Evolutionary conservation across 768 basidiomycete species (phyloP).

Genomic region (Lyophyllum shimeji): DNA sequence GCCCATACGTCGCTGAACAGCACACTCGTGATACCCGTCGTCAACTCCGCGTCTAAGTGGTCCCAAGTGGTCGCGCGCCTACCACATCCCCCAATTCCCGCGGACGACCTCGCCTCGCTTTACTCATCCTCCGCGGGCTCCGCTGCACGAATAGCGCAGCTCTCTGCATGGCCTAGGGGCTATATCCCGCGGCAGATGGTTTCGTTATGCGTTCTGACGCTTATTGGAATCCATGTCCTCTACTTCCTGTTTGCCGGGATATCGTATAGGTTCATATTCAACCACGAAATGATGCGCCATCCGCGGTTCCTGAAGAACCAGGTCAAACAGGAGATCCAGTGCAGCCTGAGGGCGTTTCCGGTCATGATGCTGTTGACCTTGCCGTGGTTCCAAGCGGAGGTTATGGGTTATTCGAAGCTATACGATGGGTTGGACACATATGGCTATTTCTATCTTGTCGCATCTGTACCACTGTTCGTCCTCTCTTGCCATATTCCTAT

Average conservation of each 20-base stretch:
- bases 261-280: constrained; percentile 87
- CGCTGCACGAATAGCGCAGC: constrained; percentile 27
- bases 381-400: constrained; percentile 94
- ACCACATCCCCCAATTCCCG: constrained; percentile 53
- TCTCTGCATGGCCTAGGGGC: constrained; percentile 85
- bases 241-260: constrained; percentile 89
- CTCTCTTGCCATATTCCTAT: background rate
- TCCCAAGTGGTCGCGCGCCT: constrained; percentile 52
- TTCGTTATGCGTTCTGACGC: constrained; percentile 70
- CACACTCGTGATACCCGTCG: constrained; percentile 34
- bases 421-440: constrained; percentile 82
- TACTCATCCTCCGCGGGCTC: constrained; percentile 23
- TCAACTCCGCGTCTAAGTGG: constrained; percentile 43
- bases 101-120: constrained; percentile 31
- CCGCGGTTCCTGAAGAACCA: constrained; percentile 93
- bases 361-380: constrained; percentile 80
- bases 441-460: constrained; percentile 69
- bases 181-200: constrained; percentile 76
- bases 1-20: constrained; percentile 35
- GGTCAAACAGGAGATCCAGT: constrained; percentile 74
- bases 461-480: constrained; percentile 69
- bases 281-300: constrained; percentile 93
- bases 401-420: constrained; percentile 76
- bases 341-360: constrained; percentile 77
- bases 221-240: constrained; percentile 78